phyloP scores from a whole-genome alignment of 2,329 filamentous ascomycete species.

The Fusarium transvaalense region DNA sequence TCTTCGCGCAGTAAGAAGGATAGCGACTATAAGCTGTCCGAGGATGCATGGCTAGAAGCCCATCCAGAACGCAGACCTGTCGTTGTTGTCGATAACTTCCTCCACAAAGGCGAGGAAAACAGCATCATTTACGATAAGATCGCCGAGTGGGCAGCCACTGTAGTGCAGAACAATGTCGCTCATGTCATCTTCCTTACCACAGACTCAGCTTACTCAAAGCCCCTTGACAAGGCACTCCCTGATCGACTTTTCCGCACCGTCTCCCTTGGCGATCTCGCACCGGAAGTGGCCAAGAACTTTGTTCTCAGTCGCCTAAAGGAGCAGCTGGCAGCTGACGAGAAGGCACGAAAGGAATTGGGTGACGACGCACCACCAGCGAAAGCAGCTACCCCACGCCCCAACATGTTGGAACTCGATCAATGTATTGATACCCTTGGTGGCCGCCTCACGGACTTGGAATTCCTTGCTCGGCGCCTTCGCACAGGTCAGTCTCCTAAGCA shows the following conservation, averaged over 20 bases:
- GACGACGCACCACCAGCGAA: slow-evolving; percentile 44
- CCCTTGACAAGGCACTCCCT: slow-evolving; percentile 85
- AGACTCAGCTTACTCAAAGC: slow-evolving; percentile 89
- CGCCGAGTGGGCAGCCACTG: slow-evolving; percentile 87
- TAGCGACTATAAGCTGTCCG: slow-evolving; percentile 77
- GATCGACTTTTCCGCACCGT: slow-evolving; percentile 92
- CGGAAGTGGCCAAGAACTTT: slow-evolving; percentile 88
- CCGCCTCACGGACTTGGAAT: slow-evolving; percentile 94
- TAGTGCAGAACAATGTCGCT: slow-evolving; percentile 89
- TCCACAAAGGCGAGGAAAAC: slow-evolving; percentile 78
- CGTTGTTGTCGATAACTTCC: slow-evolving; percentile 91
- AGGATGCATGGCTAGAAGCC: slow-evolving; percentile 90
- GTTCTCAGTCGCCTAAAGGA: slow-evolving; percentile 84
- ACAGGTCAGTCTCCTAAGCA: slow-evolving; percentile 84
- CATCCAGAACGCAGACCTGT: slow-evolving; percentile 87
- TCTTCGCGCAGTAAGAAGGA: slow-evolving; percentile 77
- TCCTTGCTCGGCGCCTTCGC: slow-evolving; percentile 89
- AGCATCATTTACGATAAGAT: slow-evolving; percentile 81
- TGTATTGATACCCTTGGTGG: slow-evolving; percentile 88
- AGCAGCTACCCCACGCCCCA: slow-evolving; percentile 44
- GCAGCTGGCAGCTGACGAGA: slow-evolving; percentile 49
- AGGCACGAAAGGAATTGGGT: slow-evolving; percentile 42
- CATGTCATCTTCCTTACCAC: slow-evolving; percentile 96
- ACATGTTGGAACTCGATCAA: slow-evolving; percentile 80
- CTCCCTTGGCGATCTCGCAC: slow-evolving; percentile 86